phyloP scores from a whole-genome alignment of 306 rosid genomes.

The Boehmeria nivea region DNA sequence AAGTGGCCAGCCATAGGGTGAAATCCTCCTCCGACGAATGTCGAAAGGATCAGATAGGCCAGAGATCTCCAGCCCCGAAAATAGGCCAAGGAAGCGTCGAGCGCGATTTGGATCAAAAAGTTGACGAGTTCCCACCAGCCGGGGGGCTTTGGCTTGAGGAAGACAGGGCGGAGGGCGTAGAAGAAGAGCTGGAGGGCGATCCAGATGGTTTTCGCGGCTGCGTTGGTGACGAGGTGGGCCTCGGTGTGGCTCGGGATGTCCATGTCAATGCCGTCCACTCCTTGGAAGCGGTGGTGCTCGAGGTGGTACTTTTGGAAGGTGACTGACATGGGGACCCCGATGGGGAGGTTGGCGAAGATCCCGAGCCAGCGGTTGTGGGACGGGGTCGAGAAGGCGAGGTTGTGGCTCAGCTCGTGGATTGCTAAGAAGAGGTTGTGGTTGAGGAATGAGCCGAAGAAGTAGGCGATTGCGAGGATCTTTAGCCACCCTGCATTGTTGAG shows the following conservation, averaged over 20 bases:
- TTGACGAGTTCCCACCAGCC: slow-evolving; percentile 80
- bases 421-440: slow-evolving; percentile 95
- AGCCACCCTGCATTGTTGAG: slow-evolving; percentile 67
- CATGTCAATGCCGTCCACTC: slow-evolving; percentile 90
- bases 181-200: slow-evolving; percentile 83
- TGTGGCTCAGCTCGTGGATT: slow-evolving; percentile 95
- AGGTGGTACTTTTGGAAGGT: slow-evolving; percentile 94
- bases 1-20: slow-evolving; percentile 99
- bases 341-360: slow-evolving; percentile 88
- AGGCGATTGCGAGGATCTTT: slow-evolving; percentile 67
- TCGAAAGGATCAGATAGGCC: slow-evolving; percentile 69
- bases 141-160: slow-evolving; percentile 89
- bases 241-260: slow-evolving; percentile 74
- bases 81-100: slow-evolving; percentile 59
- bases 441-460: slow-evolving; percentile 90
- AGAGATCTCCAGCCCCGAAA: slow-evolving; percentile 73
- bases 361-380: slow-evolving; percentile 76
- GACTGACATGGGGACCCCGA: slow-evolving; percentile 91
- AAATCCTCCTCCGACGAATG: slow-evolving; percentile 91
- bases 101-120: slow-evolving; percentile 53
- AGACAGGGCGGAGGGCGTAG: slow-evolving; percentile 72
- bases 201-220: slow-evolving; percentile 57
- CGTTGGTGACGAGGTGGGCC: slow-evolving; percentile 62
- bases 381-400: slow-evolving; percentile 86
- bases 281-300: slow-evolving; percentile 90